Evolutionary conservation across 495 filamentous ascomycete species (phyloP).

Genomic region (Penicillium soppii): DNA sequence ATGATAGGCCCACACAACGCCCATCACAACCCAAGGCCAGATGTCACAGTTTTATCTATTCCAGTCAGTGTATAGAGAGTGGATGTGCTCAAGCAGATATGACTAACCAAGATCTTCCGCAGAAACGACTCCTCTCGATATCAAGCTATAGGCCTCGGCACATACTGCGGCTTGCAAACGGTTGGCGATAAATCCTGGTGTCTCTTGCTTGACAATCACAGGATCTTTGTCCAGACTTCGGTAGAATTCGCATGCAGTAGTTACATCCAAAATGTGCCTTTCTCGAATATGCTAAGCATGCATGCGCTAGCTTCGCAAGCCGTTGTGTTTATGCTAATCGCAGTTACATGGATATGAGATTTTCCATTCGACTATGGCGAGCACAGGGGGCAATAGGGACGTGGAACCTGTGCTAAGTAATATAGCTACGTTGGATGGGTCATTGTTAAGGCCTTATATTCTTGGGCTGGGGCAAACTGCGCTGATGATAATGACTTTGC

Average conservation of each 20-base stretch:
- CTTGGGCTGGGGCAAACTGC: not conserved
- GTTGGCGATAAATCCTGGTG: slow-evolving; percentile 40
- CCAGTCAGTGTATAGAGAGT: not conserved
- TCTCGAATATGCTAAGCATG: too few species aligned
- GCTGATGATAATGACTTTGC: not conserved
- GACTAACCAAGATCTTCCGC: slow-evolving; percentile 33
- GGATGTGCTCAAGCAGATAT: not conserved
- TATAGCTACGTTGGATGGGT: not conserved
- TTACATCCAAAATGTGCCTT: not conserved
- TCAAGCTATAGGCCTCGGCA: slow-evolving; percentile 34
- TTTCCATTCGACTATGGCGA: not conserved
- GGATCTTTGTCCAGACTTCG: slow-evolving; percentile 38
- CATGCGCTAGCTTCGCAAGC: too few species aligned
- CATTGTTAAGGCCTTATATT: not conserved
- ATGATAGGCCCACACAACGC: slow-evolving; percentile 48
- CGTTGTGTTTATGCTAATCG: too few species aligned
- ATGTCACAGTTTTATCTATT: slow-evolving; percentile 28
- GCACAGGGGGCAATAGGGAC: not conserved
- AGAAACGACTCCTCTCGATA: slow-evolving; percentile 29
- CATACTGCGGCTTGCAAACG: slow-evolving; percentile 35
- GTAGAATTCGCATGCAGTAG: slow-evolving; percentile 40
- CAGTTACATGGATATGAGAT: too few species aligned
- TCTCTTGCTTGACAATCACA: slow-evolving; percentile 46
- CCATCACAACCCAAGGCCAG: slow-evolving; percentile 48
- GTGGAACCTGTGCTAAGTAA: not conserved